Conservation (phyloP, 306 rosid genomes). For the Fagus sylvatica region DNA sequence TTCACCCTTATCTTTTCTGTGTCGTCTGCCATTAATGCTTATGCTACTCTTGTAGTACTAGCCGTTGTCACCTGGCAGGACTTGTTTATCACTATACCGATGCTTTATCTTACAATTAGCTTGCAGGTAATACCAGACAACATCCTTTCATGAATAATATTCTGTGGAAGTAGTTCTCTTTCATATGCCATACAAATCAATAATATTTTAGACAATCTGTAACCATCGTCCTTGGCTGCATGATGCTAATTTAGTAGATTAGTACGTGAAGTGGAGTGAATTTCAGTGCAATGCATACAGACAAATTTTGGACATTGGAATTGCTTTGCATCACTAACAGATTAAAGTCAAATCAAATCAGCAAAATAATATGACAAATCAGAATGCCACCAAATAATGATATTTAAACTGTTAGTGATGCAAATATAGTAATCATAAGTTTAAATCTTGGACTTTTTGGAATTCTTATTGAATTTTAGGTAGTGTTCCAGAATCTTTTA, state of each 20-base stretch:
- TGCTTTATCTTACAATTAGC: conserved; percentile 33
- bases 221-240: not conserved
- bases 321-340: not conserved
- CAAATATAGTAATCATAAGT: no score
- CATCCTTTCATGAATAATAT: not conserved
- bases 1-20: conserved; percentile 22
- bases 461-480: no score
- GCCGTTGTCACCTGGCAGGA: conserved; percentile 56
- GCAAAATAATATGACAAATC: not conserved
- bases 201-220: not conserved
- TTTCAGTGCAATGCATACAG: no score
- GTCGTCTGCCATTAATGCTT: conserved; percentile 19
- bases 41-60: conserved; percentile 36
- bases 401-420: no score
- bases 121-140: conserved; percentile 43
- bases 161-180: not conserved
- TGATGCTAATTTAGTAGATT: not conserved
- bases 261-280: no score
- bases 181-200: not conserved
- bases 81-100: conserved; percentile 43
- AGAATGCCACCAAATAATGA: not conserved
- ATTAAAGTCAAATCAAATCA: not conserved
- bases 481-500: no score
- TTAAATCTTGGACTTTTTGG: no score
- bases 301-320: not conserved